These are phyloP conservation scores for Yarrowia deformans DNA, from an alignment of 805 yeast species.

Conservation along the genomic window DNA sequence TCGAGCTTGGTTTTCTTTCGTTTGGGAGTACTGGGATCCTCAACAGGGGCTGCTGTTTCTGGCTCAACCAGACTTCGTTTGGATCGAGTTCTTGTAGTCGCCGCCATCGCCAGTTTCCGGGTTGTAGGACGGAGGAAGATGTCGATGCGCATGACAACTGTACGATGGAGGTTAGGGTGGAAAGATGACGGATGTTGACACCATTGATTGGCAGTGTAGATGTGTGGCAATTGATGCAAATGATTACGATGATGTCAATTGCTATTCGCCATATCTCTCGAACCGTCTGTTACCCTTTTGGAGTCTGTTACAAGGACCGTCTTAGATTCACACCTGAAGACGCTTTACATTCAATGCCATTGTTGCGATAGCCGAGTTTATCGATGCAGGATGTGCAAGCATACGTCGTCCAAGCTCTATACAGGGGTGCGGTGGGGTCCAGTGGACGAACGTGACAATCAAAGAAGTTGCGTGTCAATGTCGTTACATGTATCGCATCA, in stretches of 20 bases:
- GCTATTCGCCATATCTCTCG: too few species aligned
- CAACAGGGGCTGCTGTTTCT: not conserved
- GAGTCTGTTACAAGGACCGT: too few species aligned
- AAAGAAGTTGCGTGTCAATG: too few species aligned
- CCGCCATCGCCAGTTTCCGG: slow-evolving; percentile 2
- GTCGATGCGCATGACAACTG: slow-evolving; percentile 31
- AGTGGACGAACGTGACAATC: too few species aligned
- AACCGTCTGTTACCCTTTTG: too few species aligned
- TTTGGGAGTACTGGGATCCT: slow-evolving; percentile 27
- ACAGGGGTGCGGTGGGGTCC: not conserved
- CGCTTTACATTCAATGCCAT: slow-evolving; percentile 12
- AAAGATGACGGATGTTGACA: not conserved
- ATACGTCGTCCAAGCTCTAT: too few species aligned
- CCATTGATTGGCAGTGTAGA: too few species aligned
- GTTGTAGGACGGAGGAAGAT: not conserved
- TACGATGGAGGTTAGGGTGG: slow-evolving; percentile 9
- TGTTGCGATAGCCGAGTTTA: slow-evolving; percentile 22
- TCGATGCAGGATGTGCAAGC: not conserved
- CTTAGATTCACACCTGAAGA: not conserved
- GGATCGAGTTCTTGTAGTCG: slow-evolving; percentile 30
- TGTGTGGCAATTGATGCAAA: not conserved
- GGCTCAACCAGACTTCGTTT: slow-evolving; percentile 12
- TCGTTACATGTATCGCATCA: too few species aligned
- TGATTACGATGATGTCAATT: too few species aligned
- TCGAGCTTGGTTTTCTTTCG: slow-evolving; percentile 28